Percentiles rank a stretch among this genome's conserved stretches.
phyloP scores from a whole-genome alignment of 2,329 filamentous ascomycete genomes.

The Plenodomus tracheiphilus region DNA sequence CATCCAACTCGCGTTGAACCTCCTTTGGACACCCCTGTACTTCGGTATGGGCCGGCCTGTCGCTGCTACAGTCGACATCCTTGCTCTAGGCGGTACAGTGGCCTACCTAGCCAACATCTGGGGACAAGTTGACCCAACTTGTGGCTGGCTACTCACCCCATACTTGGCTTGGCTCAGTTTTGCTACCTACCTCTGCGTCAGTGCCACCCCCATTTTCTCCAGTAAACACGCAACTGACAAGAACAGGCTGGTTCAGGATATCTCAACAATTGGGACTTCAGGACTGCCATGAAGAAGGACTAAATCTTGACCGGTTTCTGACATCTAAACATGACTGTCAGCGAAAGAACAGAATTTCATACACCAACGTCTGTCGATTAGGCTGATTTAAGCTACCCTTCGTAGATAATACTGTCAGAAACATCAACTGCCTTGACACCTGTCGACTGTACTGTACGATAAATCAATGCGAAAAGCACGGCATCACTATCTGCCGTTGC shows the following conservation, averaged over 20 bases:
- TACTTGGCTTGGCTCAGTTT: slow-evolving; percentile 88
- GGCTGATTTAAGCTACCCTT: too few relatives aligned
- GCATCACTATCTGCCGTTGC: too few relatives aligned
- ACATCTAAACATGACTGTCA: too few relatives aligned
- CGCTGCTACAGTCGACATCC: slow-evolving; percentile 74
- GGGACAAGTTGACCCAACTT: slow-evolving; percentile 71
- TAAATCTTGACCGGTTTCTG: too few relatives aligned
- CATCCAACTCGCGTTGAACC: slow-evolving; percentile 80
- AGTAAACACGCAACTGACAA: slow-evolving; percentile 1
- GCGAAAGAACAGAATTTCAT: too few relatives aligned
- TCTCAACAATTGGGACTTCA: slow-evolving; percentile 48
- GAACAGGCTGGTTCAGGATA: slow-evolving; percentile 41
- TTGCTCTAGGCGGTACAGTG: slow-evolving; percentile 69
- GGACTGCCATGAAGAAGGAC: slow-evolving; percentile 26
- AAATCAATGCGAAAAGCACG: too few relatives aligned
- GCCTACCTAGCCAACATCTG: slow-evolving; percentile 76
- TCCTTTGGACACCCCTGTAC: slow-evolving; percentile 92
- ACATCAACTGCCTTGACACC: too few relatives aligned
- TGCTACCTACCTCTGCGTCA: slow-evolving; percentile 78
- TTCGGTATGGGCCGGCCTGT: slow-evolving; percentile 75
- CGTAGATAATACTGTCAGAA: too few relatives aligned
- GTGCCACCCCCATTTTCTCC: slow-evolving; percentile 6
- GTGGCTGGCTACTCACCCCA: slow-evolving; percentile 75
- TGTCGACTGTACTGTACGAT: too few relatives aligned
- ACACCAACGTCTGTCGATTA: too few relatives aligned